phyloP scores from a whole-genome alignment of 2,329 filamentous ascomycete genomes.

The Ophiostoma novo-ulmi region DNA sequence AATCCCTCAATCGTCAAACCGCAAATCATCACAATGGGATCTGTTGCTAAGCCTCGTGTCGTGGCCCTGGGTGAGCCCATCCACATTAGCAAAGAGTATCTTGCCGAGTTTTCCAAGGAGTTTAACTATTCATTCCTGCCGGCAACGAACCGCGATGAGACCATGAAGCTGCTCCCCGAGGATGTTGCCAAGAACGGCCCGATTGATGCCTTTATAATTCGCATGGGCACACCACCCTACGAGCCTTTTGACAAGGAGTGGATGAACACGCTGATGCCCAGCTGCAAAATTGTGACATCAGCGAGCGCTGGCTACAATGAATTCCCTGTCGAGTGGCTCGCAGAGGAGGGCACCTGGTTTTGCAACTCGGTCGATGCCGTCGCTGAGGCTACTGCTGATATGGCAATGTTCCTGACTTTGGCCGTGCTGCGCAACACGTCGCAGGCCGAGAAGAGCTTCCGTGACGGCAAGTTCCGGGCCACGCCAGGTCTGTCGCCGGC shows the following conservation, averaged over 20 bases:
- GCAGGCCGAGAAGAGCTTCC: conserved; percentile 36
- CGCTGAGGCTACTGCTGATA: conserved; percentile 66
- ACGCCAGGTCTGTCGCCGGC: conserved; percentile 36
- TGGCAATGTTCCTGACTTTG: conserved; percentile 64
- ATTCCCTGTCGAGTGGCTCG: conserved; percentile 60
- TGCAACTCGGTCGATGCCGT: conserved; percentile 65
- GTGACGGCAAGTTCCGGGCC: conserved; percentile 40
- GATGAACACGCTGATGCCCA: conserved; percentile 38
- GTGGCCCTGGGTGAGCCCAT: conserved; percentile 40
- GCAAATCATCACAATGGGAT: not conserved
- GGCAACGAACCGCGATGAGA: conserved; percentile 37
- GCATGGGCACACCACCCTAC: conserved; percentile 46
- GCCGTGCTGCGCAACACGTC: conserved; percentile 57
- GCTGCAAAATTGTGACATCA: conserved; percentile 34
- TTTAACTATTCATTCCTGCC: conserved; percentile 40
- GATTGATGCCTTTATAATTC: conserved; percentile 45
- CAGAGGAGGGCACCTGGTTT: conserved; percentile 52
- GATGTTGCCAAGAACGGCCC: conserved; percentile 37
- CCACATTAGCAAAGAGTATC: conserved; percentile 38
- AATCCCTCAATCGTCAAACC: not conserved
- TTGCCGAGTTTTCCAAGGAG: conserved; percentile 37
- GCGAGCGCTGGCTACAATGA: conserved; percentile 58
- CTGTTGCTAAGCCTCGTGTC: conserved; percentile 36
- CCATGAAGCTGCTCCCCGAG: conserved; percentile 36
- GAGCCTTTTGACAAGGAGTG: conserved; percentile 47